Base-by-base conservation (phyloP, 2,329 filamentous ascomycete genomes). In the Hypomyces perniciosus region DNA sequence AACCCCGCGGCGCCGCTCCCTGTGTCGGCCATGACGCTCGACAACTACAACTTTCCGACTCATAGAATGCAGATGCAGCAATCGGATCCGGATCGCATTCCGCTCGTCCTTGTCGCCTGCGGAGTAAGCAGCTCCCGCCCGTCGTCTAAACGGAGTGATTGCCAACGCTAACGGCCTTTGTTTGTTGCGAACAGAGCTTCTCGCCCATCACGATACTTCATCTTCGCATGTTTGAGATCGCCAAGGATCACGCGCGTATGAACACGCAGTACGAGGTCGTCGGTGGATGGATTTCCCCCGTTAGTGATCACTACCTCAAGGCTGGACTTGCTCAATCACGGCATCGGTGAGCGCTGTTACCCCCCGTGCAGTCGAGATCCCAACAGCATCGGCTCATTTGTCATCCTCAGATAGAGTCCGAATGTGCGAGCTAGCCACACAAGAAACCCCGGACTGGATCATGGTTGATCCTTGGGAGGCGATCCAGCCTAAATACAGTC, bases 381-480 rank as follows among this genome's bases (percentile, higher is more conserved):
- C 20, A 20, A 20, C 20, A 20, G 20, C 20, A 20, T 20, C 20
- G 20, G 20, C 20, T 20, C 20, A 20, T 20, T 20, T 20, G 20
- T 20, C 20, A 20, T 20, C 20, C 20, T 20, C 20, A 20, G 20
- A 20, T 20, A 20, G 69, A n/a, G 60, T 70, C 37, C 65, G 85
- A 56, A 96, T 96, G 91, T 95, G 90, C 68, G 80, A 87, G 61
- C 75, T 95, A 35, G 90, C 90, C 6, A 84, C 90, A 27, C 80
- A 84, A 59, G 78, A 86, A 59, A 84, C 87, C 46, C 82, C 83
- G 60, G 90, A 87, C 47, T 68, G 65, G 84, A 75, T 95, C 54
- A 90, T 90, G 83, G 88, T 93, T 42, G 90, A 95, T 65, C 83
- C 87, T 0, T 95, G 88, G 85, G 91, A 96, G 74, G 87, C 89